Base-by-base conservation (phyloP, 345 rosid species). In the Odontarrhena argentea region DNA sequence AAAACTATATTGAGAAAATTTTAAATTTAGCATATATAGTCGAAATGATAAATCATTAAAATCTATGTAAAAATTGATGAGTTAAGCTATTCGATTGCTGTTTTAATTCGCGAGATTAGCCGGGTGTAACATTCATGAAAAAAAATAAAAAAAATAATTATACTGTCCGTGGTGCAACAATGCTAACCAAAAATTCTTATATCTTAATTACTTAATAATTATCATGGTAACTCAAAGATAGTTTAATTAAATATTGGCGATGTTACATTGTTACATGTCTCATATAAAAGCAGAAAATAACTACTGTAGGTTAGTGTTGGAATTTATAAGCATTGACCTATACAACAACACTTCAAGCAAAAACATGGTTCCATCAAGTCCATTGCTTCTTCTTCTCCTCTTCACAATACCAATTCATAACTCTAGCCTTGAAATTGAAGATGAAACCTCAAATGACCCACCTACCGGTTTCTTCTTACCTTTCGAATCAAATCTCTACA, bases 381-480 rank as follows among this genome's bases (percentile, higher is more conserved):
- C 12, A 37, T 54, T 41, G 2, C 26, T 37, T 0, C 3, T 52
- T 5, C 1, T 65, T 5, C 40, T 65, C 11, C 24, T 58, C 9
- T 37, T 53, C 32, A 52, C 22, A 3, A 0, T 38, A 5, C 18
- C 7, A 3, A 52, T 51, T 52, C 68, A 60, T 44, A 52, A 9
- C 44, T 60, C 51, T 18, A 53, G 37, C 57, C 45, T 60, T 67
- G 22, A 58, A 9, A 61, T 60, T 67, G 22, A 58, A 9, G 67
- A 69, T 50, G 67, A 57, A 22, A 38, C 7, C 26, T 24, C 52
- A 0, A 67, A 8, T 8, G 63, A 52, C 4, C 68, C 60, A 59
- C 70, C 65, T 46, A 74, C 61, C 18, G 74, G 74, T 8, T 74
- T 74, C 61, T 74, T 47, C 40, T 40, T 74, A 61, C 78, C 78